Evolutionary conservation across 352 stramenopile genomes (phyloP), one percentile per base, ranked within the genome.

Genomic region (Globisporangium perplexum): DNA sequence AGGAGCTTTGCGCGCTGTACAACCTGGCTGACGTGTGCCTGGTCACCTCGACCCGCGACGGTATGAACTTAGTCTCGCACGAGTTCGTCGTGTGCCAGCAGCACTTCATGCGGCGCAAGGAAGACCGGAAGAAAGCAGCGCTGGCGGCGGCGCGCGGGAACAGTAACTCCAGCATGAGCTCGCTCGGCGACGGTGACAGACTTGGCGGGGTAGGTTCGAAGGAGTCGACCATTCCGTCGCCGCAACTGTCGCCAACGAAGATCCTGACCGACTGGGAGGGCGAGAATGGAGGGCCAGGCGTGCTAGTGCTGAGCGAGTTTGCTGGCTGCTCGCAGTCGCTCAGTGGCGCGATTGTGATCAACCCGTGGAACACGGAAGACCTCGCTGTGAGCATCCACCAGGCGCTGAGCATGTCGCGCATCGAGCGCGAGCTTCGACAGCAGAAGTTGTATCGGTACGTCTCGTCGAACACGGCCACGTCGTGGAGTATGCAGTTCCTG

Each of bases 381-480:
- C 55, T 96, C 20, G 84, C 83, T 18, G 47, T 83, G 30, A 86
- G 76, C 42, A 85, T 96, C 43, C 73, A 95, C 50, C 74, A 93
- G 62, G 82, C 86, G 17, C 71, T 96, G 33, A 83, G 80, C 17
- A 89, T 96, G 72, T 88, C 69, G 36, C 80, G 83, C 12, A 84
- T 83, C 2, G 84, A 95, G 61, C 71, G 84, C 1, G 83, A 95
- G 49, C 77, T 96, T n/a, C 78, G 85, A 8, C 86, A 95, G 55
- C 82, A 93, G 43, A 96, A 96, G 61, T 66, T 96, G 8, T 94
- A 93, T 53, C 78, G 86, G 1, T 96, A 96, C 49, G 87, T 96
- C 11, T 86, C 75, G 28, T 80, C 77, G 1, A 91, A 96, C 59
- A 96, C 84, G 20, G 84, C 87, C 18, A 82, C 80, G 1, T 64